Evolutionary conservation across 78 protist genomes (phyloP), one percentile per base, ranked within the genome.

Genomic region (Dictyostelium purpureum): DNA sequence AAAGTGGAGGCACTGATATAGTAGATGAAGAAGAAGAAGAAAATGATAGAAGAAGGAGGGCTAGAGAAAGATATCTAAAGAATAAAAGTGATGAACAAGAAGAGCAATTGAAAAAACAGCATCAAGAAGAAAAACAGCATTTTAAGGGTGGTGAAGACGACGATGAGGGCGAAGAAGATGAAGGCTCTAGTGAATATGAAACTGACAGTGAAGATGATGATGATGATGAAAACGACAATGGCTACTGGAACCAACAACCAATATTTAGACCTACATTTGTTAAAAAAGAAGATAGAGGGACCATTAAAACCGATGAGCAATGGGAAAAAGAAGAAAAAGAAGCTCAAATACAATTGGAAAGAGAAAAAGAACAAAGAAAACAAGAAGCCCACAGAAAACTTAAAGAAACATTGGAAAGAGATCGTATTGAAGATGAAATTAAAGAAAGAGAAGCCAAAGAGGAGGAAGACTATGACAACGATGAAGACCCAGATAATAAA

Each of bases 41-140:
- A 49, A 80, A 52, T 49, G 43, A 61, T 69, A 76, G 94, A 89
- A 89, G 94, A 67, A 59, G 24, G 45, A 89, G 88, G 51, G 87
- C 88, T 45, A 77, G 87, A 78, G 81, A 75, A 38, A 77, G 40
- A 59, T 77, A 77, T 77, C n/a, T 31, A 65, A 31, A 28, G 28
- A 57, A 66, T 18, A 66, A 76, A 76, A 28, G 40, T 28, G 51
- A 67, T 54, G 81, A 88, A 42, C 51, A 74, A 38, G 38, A 70
- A 59, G 87, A 88, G 31, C 54, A 89, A 66, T 33, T 12, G 5
- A 24, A 26, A 63, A 63, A 10, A 63, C 38, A 63, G 35, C 1
- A 28, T 9, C 71, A 71, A 79, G 61, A 43, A 14, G 59, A 82
- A 10, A 38, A 35, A 47, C 49, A 43, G 43, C 49, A 28, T 63